A percentile compares a stretch with the other conserved stretches of the same genome.
phyloP scores from a whole-genome alignment of 2,329 filamentous ascomycete genomes.

The Fusarium nygamai region DNA sequence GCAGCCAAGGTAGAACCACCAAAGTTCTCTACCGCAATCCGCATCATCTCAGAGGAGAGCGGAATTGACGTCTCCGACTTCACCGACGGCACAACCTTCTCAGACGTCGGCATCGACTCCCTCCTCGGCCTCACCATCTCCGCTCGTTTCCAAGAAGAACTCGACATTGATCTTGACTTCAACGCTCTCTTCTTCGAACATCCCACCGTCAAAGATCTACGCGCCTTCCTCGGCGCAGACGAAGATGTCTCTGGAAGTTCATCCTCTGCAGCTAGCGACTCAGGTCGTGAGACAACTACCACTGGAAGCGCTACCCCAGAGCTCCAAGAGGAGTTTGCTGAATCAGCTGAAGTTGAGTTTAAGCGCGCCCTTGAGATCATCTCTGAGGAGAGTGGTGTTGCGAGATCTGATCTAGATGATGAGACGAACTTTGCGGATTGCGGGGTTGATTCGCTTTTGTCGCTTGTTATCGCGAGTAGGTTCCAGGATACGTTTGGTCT shows the following conservation, averaged over 20 bases:
- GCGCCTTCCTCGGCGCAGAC: slow-evolving; percentile 39
- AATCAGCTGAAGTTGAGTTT: slow-evolving; percentile 18
- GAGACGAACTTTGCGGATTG: slow-evolving; percentile 67
- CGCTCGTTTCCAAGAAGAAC: slow-evolving; percentile 66
- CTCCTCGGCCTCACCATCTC: slow-evolving; percentile 69
- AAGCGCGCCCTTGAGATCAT: slow-evolving; percentile 32
- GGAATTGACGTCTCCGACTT: slow-evolving; percentile 53
- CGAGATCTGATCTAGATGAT: slow-evolving; percentile 64
- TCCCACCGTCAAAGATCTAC: slow-evolving; percentile 64
- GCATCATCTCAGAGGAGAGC: slow-evolving; percentile 35
- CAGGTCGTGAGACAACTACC: not conserved
- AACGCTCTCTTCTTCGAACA: slow-evolving; percentile 63
- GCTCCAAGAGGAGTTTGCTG: not conserved
- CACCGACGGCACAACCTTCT: slow-evolving; percentile 64
- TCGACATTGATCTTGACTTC: slow-evolving; percentile 64
- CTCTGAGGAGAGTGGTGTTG: slow-evolving; percentile 64
- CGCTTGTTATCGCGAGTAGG: slow-evolving; percentile 65
- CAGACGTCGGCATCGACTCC: slow-evolving; percentile 69
- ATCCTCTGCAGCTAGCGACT: slow-evolving; percentile 21
- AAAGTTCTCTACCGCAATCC: slow-evolving; percentile 7
- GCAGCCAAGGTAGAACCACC: not conserved
- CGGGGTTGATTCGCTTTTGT: slow-evolving; percentile 70
- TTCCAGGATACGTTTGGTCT: slow-evolving; percentile 56
- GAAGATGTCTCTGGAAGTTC: slow-evolving; percentile 17
- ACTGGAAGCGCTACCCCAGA: slow-evolving; percentile 9